phyloP scores from a whole-genome alignment of 164 flowering plant genomes.

The Berberis thunbergii region DNA sequence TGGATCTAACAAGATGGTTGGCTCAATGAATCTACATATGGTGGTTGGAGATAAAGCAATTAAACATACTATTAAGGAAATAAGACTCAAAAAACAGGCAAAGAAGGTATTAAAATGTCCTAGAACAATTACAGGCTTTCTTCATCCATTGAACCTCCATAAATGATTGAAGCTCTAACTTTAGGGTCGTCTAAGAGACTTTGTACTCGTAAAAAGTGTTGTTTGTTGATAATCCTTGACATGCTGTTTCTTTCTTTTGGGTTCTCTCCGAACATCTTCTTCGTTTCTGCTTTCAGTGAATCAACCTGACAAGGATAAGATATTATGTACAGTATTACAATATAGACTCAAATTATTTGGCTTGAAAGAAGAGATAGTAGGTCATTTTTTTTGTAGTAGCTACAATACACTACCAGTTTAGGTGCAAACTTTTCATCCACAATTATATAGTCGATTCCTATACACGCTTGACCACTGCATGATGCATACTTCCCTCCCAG shows the following conservation, averaged over 20 bases:
- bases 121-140: constrained; percentile 37
- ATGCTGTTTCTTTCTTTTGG: constrained; percentile 32
- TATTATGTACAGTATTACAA: neutral
- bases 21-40: constrained; percentile 58
- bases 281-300: constrained; percentile 30
- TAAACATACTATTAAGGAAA: neutral
- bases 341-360: no score
- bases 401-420: constrained; percentile 33
- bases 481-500: constrained; percentile 61
- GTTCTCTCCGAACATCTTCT: constrained; percentile 45
- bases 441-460: constrained; percentile 65
- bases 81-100: neutral
- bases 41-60: neutral
- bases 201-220: constrained; percentile 40
- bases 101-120: neutral
- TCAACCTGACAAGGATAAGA: constrained; percentile 37
- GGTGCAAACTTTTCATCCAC: constrained; percentile 51
- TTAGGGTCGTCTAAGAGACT: constrained; percentile 48
- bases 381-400: neutral
- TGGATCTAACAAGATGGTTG: constrained; percentile 79
- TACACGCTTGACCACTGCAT: constrained; percentile 72
- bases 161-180: constrained; percentile 55
- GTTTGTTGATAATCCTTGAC: constrained; percentile 49
- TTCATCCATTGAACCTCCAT: constrained; percentile 69
- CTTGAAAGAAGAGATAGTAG: neutral